Percentiles rank a stretch among this genome's conserved stretches.
Evolutionary conservation across 306 rosid species (phyloP).

Genomic region (Pyrus betulifolia): DNA sequence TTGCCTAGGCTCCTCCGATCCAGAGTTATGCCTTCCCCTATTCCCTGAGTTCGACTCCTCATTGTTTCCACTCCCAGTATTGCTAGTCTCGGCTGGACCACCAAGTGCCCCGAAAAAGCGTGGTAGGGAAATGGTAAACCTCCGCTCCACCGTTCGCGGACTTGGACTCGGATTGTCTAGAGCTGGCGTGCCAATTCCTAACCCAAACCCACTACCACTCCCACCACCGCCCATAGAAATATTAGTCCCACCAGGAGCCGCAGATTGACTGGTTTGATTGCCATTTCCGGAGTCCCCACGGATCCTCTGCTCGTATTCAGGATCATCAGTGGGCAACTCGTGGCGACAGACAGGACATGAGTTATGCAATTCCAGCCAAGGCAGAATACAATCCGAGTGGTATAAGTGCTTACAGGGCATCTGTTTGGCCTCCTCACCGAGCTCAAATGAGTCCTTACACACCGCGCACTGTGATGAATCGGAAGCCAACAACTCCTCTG

Average conservation of each 20-base stretch:
- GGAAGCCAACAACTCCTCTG: constrained; percentile 50
- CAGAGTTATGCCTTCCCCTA: constrained; percentile 57
- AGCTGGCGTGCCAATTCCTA: constrained; percentile 12
- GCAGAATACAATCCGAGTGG: constrained; percentile 70
- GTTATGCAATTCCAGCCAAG: constrained; percentile 86
- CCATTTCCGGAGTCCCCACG: constrained; percentile 19
- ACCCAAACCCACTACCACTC: constrained; percentile 10
- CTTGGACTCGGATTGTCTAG: constrained; percentile 26
- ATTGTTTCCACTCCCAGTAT: constrained; percentile 44
- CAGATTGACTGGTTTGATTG: constrained; percentile 27
- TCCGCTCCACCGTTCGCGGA: constrained; percentile 39
- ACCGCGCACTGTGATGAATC: constrained; percentile 89
- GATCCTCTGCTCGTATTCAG: constrained; percentile 64
- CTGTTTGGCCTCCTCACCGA: constrained; percentile 62
- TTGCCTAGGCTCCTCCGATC: constrained; percentile 76
- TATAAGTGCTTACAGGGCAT: constrained; percentile 89
- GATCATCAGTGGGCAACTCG: constrained; percentile 85
- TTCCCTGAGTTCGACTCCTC: constrained; percentile 51
- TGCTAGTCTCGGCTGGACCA: constrained; percentile 61
- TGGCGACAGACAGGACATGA: constrained; percentile 92
- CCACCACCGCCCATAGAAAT: constrained; percentile 23
- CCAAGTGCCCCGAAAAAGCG: constrained; percentile 42
- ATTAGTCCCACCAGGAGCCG: constrained; percentile 17
- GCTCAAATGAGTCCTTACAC: constrained; percentile 73
- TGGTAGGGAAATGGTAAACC: constrained; percentile 62